Conservation (phyloP, 345 rosid genomes). For the Geranium rotundifolium region DNA sequence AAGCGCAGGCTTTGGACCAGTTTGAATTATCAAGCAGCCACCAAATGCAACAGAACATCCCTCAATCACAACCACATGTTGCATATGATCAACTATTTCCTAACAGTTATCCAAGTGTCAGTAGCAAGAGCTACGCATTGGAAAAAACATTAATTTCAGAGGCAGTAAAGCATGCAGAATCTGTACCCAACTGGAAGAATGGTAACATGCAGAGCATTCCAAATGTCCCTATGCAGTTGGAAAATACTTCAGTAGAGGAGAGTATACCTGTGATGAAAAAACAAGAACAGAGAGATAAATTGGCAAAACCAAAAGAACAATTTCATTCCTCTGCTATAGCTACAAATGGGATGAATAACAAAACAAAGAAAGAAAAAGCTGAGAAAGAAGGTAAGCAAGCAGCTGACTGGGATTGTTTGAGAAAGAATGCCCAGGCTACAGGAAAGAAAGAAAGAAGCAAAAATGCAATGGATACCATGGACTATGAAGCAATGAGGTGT, state of each 20-base stretch:
- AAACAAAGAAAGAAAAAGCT: slow-evolving; percentile 38
- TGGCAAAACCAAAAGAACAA: slow-evolving; percentile 25
- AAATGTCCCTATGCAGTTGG: slow-evolving; percentile 17
- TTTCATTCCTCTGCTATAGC: slow-evolving; percentile 16
- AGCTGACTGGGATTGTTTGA: slow-evolving; percentile 69
- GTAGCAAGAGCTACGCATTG: too few species aligned
- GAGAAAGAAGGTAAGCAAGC: slow-evolving; percentile 28
- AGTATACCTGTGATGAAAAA: slow-evolving; percentile 16
- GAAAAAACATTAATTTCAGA: not conserved
- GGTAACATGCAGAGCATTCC: slow-evolving; percentile 14
- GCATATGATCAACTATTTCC: too few species aligned
- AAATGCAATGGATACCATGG: slow-evolving; percentile 61
- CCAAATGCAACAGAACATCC: slow-evolving; percentile 3
- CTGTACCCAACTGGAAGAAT: slow-evolving; percentile 16
- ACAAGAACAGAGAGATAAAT: slow-evolving; percentile 15
- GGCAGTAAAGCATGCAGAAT: slow-evolving; percentile 20
- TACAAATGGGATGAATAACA: slow-evolving; percentile 21
- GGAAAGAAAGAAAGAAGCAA: slow-evolving; percentile 35
- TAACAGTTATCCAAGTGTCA: too few species aligned
- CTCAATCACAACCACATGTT: not conserved
- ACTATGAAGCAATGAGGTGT: slow-evolving; percentile 70
- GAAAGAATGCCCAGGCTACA: slow-evolving; percentile 38
- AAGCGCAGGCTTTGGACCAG: slow-evolving; percentile 9
- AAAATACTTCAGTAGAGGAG: slow-evolving; percentile 19
- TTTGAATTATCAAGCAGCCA: slow-evolving; percentile 2